A percentile compares a stretch with the other conserved stretches of the same genome.
phyloP scores from a whole-genome alignment of 208 protist genomes.

The Acanthamoeba lenticulata region DNA sequence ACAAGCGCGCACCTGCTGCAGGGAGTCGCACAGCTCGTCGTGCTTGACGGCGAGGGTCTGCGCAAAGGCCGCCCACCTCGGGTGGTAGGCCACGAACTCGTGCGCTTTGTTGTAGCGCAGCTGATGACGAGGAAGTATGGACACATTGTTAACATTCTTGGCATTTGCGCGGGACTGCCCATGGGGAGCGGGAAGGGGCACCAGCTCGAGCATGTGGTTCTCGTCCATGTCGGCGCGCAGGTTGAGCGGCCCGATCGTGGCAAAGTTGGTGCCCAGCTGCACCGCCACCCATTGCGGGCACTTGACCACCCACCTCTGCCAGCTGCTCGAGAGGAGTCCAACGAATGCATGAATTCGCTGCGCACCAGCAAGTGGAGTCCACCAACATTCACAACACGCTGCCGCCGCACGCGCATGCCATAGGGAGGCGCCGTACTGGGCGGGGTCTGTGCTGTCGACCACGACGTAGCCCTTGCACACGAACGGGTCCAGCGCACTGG shows the following conservation, averaged over 20 bases:
- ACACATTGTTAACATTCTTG: background rate
- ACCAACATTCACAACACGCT: background rate
- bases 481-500: background rate
- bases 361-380: background rate
- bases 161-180: background rate
- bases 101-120: slow-evolving; percentile 19
- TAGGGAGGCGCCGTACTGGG: background rate
- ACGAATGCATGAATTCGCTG: background rate
- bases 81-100: slow-evolving; percentile 30
- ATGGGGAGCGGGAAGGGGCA: background rate
- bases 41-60: background rate
- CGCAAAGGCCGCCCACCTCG: background rate
- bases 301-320: background rate
- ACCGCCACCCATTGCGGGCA: background rate
- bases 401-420: background rate
- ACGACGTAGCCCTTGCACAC: background rate
- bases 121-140: background rate
- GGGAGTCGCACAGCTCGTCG: background rate
- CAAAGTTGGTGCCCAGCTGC: background rate
- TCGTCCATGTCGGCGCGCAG: slow-evolving; percentile 60
- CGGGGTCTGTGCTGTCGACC: background rate
- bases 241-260: slow-evolving; percentile 31
- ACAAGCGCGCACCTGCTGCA: background rate
- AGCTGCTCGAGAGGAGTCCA: background rate
- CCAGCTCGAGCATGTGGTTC: slow-evolving; percentile 39